phyloP scores from a whole-genome alignment of 73 alveolate genomes.

The Symbiodinium pilosum region DNA sequence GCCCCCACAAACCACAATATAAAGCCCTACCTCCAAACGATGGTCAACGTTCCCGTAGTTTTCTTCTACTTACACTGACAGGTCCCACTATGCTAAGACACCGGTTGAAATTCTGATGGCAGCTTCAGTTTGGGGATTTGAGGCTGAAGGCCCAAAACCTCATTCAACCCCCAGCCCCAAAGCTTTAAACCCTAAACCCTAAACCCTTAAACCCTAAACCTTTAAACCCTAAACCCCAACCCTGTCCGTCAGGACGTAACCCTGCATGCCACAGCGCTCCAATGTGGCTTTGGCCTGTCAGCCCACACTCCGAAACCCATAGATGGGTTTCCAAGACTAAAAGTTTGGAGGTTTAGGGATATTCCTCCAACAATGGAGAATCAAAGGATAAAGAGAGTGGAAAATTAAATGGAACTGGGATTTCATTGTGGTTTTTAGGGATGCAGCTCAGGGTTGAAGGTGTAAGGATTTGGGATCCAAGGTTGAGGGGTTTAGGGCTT shows the following conservation, averaged over 20 bases:
- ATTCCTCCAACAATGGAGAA: neutral
- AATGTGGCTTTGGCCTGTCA: slow-evolving; percentile 71
- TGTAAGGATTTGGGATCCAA: neutral
- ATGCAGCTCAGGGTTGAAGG: neutral
- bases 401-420: no score
- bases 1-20: no score
- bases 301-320: no score
- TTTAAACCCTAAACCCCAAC: no score
- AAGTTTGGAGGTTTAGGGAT: neutral
- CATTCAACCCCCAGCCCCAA: neutral
- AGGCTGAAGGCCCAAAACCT: neutral
- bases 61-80: no score
- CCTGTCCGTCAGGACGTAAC: slow-evolving; percentile 24
- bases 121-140: no score
- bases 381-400: neutral
- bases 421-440: neutral
- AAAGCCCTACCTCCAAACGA: no score
- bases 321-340: no score
- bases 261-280: slow-evolving; percentile 46
- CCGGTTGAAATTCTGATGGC: no score
- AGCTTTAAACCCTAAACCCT: neutral
- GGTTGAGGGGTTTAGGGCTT: neutral
- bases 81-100: no score
- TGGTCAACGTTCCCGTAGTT: no score
- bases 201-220: neutral